phyloP scores from a whole-genome alignment of 1,139 yeast species.

The Pichia sp. region DNA sequence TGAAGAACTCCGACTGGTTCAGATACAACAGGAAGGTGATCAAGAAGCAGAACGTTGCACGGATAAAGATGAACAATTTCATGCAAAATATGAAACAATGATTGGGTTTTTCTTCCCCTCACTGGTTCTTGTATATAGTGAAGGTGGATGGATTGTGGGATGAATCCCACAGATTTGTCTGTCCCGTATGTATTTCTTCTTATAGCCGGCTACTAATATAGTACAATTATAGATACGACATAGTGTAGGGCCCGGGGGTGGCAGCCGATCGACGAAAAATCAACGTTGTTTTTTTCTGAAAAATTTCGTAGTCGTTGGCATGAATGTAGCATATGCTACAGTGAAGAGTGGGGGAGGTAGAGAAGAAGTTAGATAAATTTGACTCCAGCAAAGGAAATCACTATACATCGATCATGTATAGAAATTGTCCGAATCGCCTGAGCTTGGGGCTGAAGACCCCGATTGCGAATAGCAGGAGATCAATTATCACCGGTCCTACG shows the following conservation, averaged over 20 bases:
- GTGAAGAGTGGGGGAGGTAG: neutral
- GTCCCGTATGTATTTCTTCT: neutral
- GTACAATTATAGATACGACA: neutral
- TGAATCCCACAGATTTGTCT: too few species aligned
- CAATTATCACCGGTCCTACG: slow-evolving; percentile 11
- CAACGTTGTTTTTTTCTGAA: neutral
- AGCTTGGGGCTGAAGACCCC: neutral
- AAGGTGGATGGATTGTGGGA: too few species aligned
- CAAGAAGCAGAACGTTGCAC: slow-evolving; percentile 60
- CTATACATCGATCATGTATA: neutral
- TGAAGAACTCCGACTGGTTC: slow-evolving; percentile 54
- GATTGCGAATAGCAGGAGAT: neutral
- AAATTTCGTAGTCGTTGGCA: too few species aligned
- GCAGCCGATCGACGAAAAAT: neutral
- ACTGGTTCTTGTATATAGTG: neutral
- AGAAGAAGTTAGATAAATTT: neutral
- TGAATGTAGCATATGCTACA: neutral
- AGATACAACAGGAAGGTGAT: slow-evolving; percentile 65
- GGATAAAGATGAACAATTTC: slow-evolving; percentile 77
- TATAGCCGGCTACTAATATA: neutral
- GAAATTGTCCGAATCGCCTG: neutral
- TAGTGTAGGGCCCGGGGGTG: too few species aligned
- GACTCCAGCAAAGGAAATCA: too few species aligned
- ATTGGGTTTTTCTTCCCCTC: neutral
- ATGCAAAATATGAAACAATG: slow-evolving; percentile 33